Percentiles rank a stretch among this genome's conserved stretches.
Evolutionary conservation across 306 rosid species (phyloP).

Genomic region (Pyrus pyrifolia): DNA sequence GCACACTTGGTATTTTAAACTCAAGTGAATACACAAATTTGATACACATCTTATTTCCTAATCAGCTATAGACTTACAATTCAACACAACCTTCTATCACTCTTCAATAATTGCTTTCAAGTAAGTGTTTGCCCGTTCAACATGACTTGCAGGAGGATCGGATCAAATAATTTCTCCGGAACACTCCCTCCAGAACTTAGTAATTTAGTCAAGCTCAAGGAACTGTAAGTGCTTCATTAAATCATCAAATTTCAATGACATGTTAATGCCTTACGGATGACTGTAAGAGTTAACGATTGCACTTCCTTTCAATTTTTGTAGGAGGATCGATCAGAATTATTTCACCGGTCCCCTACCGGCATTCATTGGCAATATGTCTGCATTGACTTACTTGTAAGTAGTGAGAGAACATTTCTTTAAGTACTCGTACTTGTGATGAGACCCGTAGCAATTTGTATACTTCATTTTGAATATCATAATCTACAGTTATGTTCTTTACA

Average conservation of each 20-base stretch:
- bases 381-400: slow-evolving; percentile 5
- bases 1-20: too few species aligned
- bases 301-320: neutral
- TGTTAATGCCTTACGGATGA: neutral
- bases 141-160: slow-evolving; percentile 8
- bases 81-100: neutral
- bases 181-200: slow-evolving; percentile 24
- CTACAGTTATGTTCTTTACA: neutral
- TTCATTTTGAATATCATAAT: neutral
- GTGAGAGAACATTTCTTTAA: neutral
- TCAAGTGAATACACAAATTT: too few species aligned
- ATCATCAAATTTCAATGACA: neutral
- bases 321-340: slow-evolving; percentile 13
- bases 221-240: slow-evolving; percentile 2
- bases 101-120: neutral
- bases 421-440: neutral
- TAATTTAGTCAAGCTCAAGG: slow-evolving; percentile 4
- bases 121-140: neutral
- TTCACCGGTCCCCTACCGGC: slow-evolving; percentile 20
- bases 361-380: slow-evolving; percentile 16
- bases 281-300: too few species aligned
- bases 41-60: too few species aligned
- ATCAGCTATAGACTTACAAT: too few species aligned
- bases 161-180: slow-evolving; percentile 20
- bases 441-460: neutral